Conservation (phyloP, 257 asterid genomes). For the Verbascum thapsus region DNA sequence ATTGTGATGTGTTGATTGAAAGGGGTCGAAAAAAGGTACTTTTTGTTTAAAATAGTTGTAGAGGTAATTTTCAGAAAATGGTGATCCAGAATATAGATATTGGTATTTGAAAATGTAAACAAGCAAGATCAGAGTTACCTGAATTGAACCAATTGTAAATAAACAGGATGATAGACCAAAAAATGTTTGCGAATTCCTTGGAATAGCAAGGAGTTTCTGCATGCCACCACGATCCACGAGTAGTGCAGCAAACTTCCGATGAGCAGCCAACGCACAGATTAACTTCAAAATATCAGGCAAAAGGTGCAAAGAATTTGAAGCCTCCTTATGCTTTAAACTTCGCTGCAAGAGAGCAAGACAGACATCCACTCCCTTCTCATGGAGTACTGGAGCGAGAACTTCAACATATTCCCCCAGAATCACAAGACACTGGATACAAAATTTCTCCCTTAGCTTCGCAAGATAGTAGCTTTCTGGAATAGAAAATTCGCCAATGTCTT, state of each 20-base stretch:
- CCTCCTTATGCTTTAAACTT: slow-evolving; percentile 66
- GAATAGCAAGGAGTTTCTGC: slow-evolving; percentile 77
- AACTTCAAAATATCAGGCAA: slow-evolving; percentile 87
- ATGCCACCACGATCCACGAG: slow-evolving; percentile 97
- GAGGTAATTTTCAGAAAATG: no score
- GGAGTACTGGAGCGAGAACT: slow-evolving; percentile 98
- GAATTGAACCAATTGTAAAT: slow-evolving; percentile 87
- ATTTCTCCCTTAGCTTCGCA: slow-evolving; percentile 88
- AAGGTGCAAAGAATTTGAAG: slow-evolving; percentile 45
- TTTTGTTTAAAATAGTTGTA: no score
- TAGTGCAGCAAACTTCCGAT: slow-evolving; percentile 86
- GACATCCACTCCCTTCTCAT: slow-evolving; percentile 97
- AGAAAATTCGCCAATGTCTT: slow-evolving; percentile 61
- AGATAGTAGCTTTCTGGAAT: slow-evolving; percentile 67
- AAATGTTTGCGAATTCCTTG: slow-evolving; percentile 70
- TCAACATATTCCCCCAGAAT: slow-evolving; percentile 95
- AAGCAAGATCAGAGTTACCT: slow-evolving; percentile 66
- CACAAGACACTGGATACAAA: slow-evolving; percentile 90
- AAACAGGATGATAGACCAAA: slow-evolving; percentile 90
- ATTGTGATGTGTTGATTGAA: no score
- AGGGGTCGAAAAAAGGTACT: no score
- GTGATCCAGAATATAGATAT: no score
- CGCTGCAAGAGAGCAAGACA: slow-evolving; percentile 80
- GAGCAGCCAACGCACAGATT: slow-evolving; percentile 93
- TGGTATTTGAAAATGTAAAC: no score